Evolutionary conservation across 2,329 filamentous ascomycete species (phyloP).

Genomic region (Fusarium bulbicola): DNA sequence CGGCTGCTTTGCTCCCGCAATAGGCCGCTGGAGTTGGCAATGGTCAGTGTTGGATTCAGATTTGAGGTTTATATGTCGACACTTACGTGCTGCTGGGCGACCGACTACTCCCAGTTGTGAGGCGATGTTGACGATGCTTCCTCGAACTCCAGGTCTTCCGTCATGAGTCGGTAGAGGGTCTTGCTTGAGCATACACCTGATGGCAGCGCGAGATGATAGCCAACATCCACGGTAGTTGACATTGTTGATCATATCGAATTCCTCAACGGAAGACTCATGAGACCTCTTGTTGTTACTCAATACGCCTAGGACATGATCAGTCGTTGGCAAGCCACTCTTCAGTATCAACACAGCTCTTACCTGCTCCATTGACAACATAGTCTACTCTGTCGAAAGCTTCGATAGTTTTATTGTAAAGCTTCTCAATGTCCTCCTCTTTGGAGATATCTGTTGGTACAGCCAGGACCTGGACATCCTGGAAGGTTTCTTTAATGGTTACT

Average conservation of each 20-base stretch:
- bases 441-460: conserved; percentile 12
- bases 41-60: fast-evolving
- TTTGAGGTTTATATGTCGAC: fast-evolving
- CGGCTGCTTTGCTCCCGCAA: conserved; percentile 66
- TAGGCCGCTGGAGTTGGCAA: conserved; percentile 55
- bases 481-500: not conserved
- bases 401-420: not conserved
- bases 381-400: not conserved
- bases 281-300: conserved; percentile 16
- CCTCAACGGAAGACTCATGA: not conserved
- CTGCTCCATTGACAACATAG: conserved; percentile 16
- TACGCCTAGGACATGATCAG: not conserved
- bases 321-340: not conserved
- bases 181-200: conserved; percentile 57
- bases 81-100: conserved; percentile 50
- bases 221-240: conserved; percentile 64
- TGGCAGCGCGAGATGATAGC: conserved; percentile 56
- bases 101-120: conserved; percentile 62
- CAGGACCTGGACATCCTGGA: not conserved
- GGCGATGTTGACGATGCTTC: conserved; percentile 61
- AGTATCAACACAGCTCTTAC: not conserved
- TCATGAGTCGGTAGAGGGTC: conserved; percentile 51
- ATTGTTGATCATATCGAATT: conserved; percentile 62
- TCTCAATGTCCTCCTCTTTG: not conserved
- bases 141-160: conserved; percentile 39